Conservation (phyloP, 257 asterid genomes). For the Thymus mandschuricus region DNA sequence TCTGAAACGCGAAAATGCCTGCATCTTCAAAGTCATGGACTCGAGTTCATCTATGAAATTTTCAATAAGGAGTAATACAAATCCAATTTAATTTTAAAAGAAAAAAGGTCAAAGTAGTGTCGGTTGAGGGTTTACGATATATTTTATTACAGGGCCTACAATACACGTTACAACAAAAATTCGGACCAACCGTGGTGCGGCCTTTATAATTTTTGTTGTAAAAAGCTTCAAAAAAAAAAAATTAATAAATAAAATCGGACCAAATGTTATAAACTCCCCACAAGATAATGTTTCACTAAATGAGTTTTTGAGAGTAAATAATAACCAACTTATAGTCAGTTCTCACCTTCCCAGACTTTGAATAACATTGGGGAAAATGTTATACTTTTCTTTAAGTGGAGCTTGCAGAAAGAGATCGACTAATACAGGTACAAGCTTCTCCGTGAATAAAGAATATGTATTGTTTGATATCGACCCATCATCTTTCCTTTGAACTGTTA, state of each 20-base stretch:
- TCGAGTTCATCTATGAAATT: too few species aligned
- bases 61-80: too few species aligned
- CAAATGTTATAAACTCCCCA: conserved; percentile 11
- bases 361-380: conserved; percentile 62
- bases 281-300: background rate
- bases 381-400: conserved; percentile 72
- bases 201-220: too few species aligned
- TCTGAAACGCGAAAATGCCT: too few species aligned
- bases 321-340: conserved; percentile 7
- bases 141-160: background rate
- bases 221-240: too few species aligned
- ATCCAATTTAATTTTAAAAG: too few species aligned
- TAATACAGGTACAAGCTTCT: conserved; percentile 79
- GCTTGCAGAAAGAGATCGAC: conserved; percentile 80
- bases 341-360: conserved; percentile 95
- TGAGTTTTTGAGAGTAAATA: conserved; percentile 8
- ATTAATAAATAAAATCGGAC: background rate
- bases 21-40: too few species aligned
- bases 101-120: too few species aligned
- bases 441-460: conserved; percentile 65
- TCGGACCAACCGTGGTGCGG: background rate
- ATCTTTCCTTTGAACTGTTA: conserved; percentile 41
- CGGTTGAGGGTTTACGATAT: background rate
- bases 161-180: conserved; percentile 1
- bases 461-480: conserved; percentile 44